Conservation (phyloP, 805 yeast species). For the Kuraishia cidri region DNA sequence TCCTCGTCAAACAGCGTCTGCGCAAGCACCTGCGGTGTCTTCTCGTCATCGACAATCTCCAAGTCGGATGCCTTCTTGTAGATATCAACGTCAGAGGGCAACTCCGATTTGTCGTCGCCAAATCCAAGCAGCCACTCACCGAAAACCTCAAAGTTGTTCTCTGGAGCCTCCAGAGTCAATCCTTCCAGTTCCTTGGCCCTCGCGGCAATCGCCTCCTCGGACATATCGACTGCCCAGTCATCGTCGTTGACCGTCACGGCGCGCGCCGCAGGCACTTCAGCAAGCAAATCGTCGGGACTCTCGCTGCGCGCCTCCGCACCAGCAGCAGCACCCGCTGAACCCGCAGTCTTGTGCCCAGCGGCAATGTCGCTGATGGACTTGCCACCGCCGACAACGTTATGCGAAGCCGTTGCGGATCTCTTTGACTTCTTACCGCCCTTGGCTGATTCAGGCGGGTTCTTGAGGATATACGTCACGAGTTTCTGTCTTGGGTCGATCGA, state of each 20-base stretch:
- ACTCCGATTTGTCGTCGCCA: constrained; percentile 44
- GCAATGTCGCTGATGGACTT: constrained; percentile 73
- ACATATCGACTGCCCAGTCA: constrained; percentile 96
- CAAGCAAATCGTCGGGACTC: constrained; percentile 60
- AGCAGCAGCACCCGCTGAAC: constrained; percentile 19
- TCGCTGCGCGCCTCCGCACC: constrained; percentile 31
- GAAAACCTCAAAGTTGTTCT: constrained; percentile 54
- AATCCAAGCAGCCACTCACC: constrained; percentile 79
- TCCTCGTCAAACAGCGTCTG: constrained; percentile 81
- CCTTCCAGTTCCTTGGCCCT: constrained; percentile 86
- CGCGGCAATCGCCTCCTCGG: constrained; percentile 89
- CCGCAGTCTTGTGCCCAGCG: constrained; percentile 29
- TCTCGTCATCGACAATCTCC: constrained; percentile 61
- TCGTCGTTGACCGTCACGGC: constrained; percentile 73
- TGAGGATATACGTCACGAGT: constrained; percentile 76
- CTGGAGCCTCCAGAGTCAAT: constrained; percentile 33
- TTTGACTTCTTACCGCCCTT: constrained; percentile 47
- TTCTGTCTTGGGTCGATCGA: constrained; percentile 79
- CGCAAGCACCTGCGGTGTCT: constrained; percentile 84
- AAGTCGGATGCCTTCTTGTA: constrained; percentile 82
- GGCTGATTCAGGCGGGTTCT: constrained; percentile 74
- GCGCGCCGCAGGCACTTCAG: constrained; percentile 69
- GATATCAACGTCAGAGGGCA: constrained; percentile 83
- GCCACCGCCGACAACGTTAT: constrained; percentile 85
- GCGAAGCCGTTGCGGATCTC: constrained; percentile 83